Evolutionary conservation across 306 rosid species (phyloP).

Genomic region (Herpetospermum pedunculosum): DNA sequence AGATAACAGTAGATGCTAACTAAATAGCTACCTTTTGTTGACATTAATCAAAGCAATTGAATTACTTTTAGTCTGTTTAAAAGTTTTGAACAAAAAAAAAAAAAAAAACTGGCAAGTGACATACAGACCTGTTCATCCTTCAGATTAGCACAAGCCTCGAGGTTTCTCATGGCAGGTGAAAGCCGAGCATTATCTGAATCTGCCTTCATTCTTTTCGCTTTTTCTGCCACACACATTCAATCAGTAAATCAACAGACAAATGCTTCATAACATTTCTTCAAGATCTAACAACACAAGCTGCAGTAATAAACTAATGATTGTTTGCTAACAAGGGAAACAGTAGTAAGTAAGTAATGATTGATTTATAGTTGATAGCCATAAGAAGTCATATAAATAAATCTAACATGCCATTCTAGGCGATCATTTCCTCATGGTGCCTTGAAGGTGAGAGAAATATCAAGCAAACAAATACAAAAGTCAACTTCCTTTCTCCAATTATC

Average conservation of each 20-base stretch:
- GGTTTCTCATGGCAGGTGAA: constrained; percentile 44
- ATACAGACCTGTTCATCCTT: constrained; percentile 82
- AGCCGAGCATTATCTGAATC: constrained; percentile 76
- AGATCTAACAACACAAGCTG: background rate
- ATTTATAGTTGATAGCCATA: background rate
- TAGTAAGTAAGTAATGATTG: background rate
- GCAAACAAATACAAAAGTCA: background rate
- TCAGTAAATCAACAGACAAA: constrained; percentile 15
- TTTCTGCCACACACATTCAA: constrained; percentile 49
- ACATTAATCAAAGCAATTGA: background rate
- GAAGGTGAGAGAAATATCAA: background rate
- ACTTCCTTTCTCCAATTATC: background rate
- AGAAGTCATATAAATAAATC: background rate
- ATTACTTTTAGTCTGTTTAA: background rate
- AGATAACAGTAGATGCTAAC: constrained; percentile 16
- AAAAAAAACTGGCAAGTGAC: background rate
- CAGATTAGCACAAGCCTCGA: constrained; percentile 60
- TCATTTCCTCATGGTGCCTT: background rate
- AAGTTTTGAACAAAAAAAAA: background rate
- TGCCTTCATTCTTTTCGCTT: constrained; percentile 64
- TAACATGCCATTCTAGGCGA: background rate
- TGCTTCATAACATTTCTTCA: background rate
- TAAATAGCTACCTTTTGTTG: background rate
- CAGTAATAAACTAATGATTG: background rate
- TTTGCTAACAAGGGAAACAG: background rate